Base-by-base conservation (phyloP, 139 green algal species). In the Eudorina sp. region DNA sequence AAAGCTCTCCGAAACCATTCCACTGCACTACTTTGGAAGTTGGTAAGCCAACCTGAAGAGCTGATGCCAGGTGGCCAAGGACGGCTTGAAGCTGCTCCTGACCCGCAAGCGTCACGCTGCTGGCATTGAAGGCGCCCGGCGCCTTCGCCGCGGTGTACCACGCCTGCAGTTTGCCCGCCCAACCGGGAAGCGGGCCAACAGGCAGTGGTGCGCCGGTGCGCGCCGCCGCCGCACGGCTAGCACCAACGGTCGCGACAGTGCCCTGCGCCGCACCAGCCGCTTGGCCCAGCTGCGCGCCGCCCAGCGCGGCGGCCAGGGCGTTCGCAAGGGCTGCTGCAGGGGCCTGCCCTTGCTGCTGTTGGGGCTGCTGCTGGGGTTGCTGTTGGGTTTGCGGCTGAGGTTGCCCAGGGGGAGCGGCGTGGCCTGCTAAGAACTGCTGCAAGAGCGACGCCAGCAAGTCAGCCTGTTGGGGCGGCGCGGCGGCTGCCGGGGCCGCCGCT, bases 31-130 rank as follows among this genome's bases (percentile, higher is more conserved):
- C n/a, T n/a, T n/a, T n/a, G n/a, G n/a, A n/a, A n/a, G n/a, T n/a
- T n/a, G n/a, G n/a, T n/a, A n/a, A n/a, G n/a, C 62, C 62, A 11
- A 87, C 81, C 68, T 88, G 48, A 48, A 88, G 83, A 36, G 83
- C 83, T 23, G 51, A 34, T 11, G 62, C 40, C 83, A 88, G 68
- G 34, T 58, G 51, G 9, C 36, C 51, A 27, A 19, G 36, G 41
- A 88, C 25, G 36, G 83, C 83, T 51, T 34, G 62, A 46, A 88
- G 36, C 83, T 72, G 41, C 81, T 82, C 68, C 51, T 41, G 46
- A 2, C 83, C 78, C 62, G 36, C 55, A 34, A 85, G 45, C n/a
- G 46, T 45, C 45, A 55, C 75, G 6, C 19, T 55, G 60, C 11
- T 4, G 25, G 53, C 41, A 58, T 19, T 29, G 51, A 75, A 66